A percentile compares a stretch with the other conserved stretches of the same genome.
phyloP scores from a whole-genome alignment of 2,329 filamentous ascomycete species.

The Phaeosphaeriaceae sp. region DNA sequence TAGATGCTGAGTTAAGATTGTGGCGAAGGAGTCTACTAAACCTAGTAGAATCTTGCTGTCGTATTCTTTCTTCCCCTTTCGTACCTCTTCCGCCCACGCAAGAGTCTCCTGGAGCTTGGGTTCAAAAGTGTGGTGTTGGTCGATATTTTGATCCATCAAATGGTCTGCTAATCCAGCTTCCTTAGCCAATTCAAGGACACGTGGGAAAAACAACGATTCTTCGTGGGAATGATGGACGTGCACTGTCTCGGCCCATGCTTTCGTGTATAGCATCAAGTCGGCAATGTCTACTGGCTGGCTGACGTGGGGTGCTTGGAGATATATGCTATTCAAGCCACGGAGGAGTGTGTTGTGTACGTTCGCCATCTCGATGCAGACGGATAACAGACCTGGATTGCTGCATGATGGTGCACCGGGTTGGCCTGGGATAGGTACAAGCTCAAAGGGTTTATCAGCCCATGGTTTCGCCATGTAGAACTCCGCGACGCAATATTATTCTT shows the following conservation, averaged over 20 bases:
- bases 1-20: constrained; percentile 20
- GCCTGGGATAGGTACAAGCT: constrained; percentile 18
- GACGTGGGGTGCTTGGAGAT: constrained; percentile 38
- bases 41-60: neutral
- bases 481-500: too few relatives aligned
- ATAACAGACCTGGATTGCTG: constrained; percentile 43
- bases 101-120: constrained; percentile 31
- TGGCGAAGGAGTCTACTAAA: constrained; percentile 26
- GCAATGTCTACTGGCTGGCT: constrained; percentile 24
- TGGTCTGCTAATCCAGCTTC: constrained; percentile 16
- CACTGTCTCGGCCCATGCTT: constrained; percentile 44
- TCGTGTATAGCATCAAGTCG: constrained; percentile 40
- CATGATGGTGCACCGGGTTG: constrained; percentile 13
- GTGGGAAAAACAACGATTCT: constrained; percentile 46
- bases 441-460: constrained; percentile 22
- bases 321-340: constrained; percentile 47
- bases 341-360: constrained; percentile 46
- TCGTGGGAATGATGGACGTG: constrained; percentile 47
- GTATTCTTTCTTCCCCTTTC: constrained; percentile 9
- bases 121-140: constrained; percentile 46
- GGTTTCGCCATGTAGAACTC: constrained; percentile 4
- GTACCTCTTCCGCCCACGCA: constrained; percentile 23
- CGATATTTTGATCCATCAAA: constrained; percentile 42
- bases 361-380: constrained; percentile 34
- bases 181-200: constrained; percentile 38